phyloP scores from a whole-genome alignment of 73 alveolate genomes.

The Diophrys appendiculata region DNA sequence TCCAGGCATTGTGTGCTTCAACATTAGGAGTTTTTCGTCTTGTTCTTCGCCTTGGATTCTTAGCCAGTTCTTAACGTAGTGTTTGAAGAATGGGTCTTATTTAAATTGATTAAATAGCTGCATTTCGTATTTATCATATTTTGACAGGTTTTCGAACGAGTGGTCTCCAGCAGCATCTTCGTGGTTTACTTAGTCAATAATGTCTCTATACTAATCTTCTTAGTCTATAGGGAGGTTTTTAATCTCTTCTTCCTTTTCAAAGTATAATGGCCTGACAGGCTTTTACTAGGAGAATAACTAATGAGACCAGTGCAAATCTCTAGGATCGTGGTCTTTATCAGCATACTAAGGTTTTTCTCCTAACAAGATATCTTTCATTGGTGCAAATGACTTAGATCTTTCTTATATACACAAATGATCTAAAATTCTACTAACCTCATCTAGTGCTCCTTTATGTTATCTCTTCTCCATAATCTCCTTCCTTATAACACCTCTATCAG shows the following conservation, averaged over 20 bases:
- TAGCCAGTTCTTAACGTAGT: slow-evolving; percentile 50
- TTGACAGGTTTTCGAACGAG: slow-evolving; percentile 21
- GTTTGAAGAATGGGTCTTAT: slow-evolving; percentile 66
- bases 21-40: slow-evolving; percentile 5
- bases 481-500: not conserved
- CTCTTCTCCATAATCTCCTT: not conserved
- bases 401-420: not conserved
- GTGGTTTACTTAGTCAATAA: slow-evolving; percentile 19
- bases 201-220: slow-evolving; percentile 16
- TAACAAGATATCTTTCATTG: not conserved
- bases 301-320: not conserved
- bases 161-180: slow-evolving; percentile 57
- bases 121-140: slow-evolving; percentile 25
- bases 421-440: not conserved
- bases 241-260: slow-evolving; percentile 11
- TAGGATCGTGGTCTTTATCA: not conserved
- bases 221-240: not conserved
- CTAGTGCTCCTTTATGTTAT: not conserved
- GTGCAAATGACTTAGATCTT: not conserved
- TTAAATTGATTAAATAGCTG: slow-evolving; percentile 45
- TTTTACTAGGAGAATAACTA: not conserved
- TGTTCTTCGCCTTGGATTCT: slow-evolving; percentile 35
- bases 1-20: slow-evolving; percentile 14
- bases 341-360: not conserved
- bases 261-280: not conserved